These are phyloP conservation scores for Eucalyptus dawsonii DNA, from an alignment of 345 rosid species.

Conservation along the genomic window DNA sequence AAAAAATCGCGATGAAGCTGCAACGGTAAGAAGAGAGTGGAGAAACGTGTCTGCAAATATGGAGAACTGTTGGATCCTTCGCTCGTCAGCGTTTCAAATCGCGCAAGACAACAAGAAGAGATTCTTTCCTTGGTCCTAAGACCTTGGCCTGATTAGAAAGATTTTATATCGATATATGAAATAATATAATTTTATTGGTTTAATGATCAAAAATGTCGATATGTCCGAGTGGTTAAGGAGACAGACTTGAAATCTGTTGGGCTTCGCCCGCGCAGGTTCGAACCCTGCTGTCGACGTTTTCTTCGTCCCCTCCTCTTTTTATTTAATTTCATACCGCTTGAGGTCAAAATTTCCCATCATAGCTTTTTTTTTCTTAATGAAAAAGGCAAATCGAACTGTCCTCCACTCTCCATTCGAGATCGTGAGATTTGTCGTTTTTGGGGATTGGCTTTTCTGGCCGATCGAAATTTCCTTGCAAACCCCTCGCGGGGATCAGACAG, in stretches of 20 bases:
- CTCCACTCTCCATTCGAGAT: not conserved
- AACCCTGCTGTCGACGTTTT: conserved; percentile 27
- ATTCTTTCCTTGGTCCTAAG: not conserved
- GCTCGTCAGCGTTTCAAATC: not conserved
- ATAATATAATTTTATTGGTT: fast-evolving
- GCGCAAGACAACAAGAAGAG: not conserved
- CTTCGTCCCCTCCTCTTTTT: not conserved
- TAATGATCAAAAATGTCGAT: not conserved
- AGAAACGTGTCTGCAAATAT: not conserved
- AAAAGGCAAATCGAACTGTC: not conserved
- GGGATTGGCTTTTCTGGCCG: not conserved
- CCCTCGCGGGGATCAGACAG: fast-evolving
- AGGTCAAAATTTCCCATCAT: not conserved
- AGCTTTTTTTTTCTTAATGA: not conserved
- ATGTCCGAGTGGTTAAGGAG: conserved; percentile 99
- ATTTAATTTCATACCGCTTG: not conserved
- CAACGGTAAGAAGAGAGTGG: not conserved
- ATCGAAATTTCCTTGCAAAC: not conserved
- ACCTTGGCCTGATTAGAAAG: fast-evolving
- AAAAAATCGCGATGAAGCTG: not conserved
- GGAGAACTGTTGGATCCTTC: not conserved
- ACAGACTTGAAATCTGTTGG: conserved; percentile 99
- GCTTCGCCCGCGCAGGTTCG: conserved; percentile 43
- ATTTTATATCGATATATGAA: fast-evolving
- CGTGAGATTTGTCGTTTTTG: not conserved